A percentile compares a stretch with the other conserved stretches of the same genome.
Evolutionary conservation across 495 filamentous ascomycete genomes (phyloP).

Genomic region (Lophiotrema nucula): DNA sequence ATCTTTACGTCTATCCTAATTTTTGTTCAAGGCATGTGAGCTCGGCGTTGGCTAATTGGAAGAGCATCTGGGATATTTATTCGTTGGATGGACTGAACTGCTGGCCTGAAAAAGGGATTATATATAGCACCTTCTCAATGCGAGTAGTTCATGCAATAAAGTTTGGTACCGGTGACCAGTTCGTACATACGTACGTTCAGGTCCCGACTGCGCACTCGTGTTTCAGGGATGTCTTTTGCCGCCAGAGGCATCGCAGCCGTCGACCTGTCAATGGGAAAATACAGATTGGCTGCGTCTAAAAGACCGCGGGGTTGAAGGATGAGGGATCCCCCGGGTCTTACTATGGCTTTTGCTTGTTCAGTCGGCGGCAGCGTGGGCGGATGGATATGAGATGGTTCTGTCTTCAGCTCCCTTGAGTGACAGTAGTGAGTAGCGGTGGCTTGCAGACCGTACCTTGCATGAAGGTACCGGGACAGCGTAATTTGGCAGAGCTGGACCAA

Average conservation of each 20-base stretch:
- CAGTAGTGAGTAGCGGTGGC: neutral
- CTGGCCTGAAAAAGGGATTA: slow-evolving; percentile 10
- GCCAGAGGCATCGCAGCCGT: neutral
- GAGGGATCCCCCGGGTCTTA: too few relatives aligned
- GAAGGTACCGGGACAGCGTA: slow-evolving; percentile 18
- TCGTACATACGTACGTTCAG: neutral
- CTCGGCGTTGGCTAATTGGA: neutral
- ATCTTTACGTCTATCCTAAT: neutral
- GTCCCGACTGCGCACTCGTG: neutral
- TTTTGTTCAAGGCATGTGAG: neutral
- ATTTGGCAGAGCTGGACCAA: slow-evolving; percentile 9
- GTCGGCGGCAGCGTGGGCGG: neutral
- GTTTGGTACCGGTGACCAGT: neutral
- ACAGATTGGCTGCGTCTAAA: neutral
- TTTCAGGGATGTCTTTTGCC: neutral
- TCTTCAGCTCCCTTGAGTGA: slow-evolving; percentile 5
- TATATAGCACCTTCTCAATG: slow-evolving; percentile 13
- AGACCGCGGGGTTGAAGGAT: too few relatives aligned
- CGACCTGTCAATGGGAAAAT: neutral
- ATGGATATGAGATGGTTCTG: neutral
- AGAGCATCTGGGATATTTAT: neutral
- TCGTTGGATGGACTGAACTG: too few relatives aligned
- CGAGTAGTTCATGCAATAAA: neutral
- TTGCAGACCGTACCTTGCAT: slow-evolving; percentile 23
- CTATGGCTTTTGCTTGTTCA: slow-evolving; percentile 8